Evolutionary conservation across 148 eudicot species (phyloP).

Genomic region (Amaranthus cruentus): DNA sequence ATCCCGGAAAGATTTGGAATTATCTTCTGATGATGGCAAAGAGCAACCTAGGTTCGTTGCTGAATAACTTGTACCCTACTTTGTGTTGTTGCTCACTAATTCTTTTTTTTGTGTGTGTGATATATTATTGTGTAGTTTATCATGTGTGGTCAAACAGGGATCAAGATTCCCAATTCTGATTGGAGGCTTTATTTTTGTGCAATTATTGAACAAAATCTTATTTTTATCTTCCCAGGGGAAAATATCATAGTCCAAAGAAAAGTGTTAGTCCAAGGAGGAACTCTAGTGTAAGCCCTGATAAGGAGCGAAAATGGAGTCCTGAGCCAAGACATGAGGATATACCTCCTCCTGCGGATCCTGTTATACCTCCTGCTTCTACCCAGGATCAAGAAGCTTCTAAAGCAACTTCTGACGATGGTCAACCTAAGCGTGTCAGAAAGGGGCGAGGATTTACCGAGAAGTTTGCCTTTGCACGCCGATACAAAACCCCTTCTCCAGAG

Average conservation of each 20-base stretch:
- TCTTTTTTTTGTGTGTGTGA: not conserved
- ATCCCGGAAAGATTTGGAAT: constrained; percentile 27
- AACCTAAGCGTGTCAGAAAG: constrained; percentile 75
- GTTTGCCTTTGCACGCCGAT: constrained; percentile 71
- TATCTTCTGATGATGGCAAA: constrained; percentile 30
- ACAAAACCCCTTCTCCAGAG: constrained; percentile 94
- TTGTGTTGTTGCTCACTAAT: not conserved
- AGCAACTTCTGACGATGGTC: constrained; percentile 79
- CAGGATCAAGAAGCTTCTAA: constrained; percentile 37
- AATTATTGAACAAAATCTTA: not conserved
- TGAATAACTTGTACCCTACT: constrained; percentile 8
- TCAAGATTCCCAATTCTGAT: not conserved
- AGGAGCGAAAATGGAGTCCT: constrained; percentile 34
- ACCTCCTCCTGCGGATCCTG: constrained; percentile 24
- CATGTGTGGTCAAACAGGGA: not conserved
- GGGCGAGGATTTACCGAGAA: constrained; percentile 92
- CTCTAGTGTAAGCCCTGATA: constrained; percentile 43
- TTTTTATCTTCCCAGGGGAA: constrained; percentile 21
- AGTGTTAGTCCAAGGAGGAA: constrained; percentile 35
- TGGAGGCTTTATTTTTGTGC: not conserved
- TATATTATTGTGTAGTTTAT: too few relatives aligned
- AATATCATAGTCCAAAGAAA: constrained; percentile 36
- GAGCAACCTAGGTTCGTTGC: constrained; percentile 53
- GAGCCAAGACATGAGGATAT: constrained; percentile 13
- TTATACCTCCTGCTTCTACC: constrained; percentile 36